phyloP scores from a whole-genome alignment of 164 flowering plant genomes.

The Nelumbo lutea region DNA sequence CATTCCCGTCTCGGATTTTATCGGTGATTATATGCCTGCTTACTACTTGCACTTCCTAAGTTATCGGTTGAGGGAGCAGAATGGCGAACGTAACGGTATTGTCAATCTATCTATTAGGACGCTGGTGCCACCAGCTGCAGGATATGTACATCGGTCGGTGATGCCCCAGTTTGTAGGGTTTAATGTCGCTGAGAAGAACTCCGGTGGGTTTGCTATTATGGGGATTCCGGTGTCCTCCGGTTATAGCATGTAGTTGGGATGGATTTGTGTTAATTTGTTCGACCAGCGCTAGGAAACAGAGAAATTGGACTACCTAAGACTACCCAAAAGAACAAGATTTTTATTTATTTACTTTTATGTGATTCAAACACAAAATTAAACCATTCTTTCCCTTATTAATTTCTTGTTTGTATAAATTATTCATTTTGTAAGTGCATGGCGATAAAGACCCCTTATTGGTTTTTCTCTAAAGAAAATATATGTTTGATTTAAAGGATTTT shows the following conservation, averaged over 20 bases:
- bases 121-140: not conserved
- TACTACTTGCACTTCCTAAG: conserved; percentile 47
- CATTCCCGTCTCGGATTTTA: conserved; percentile 50
- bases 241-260: not conserved
- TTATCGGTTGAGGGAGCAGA: conserved; percentile 41
- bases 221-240: conserved; percentile 10
- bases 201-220: conserved; percentile 1
- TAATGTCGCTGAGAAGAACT: not conserved
- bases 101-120: conserved; percentile 46
- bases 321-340: no score
- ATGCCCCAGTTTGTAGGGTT: not conserved
- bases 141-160: not conserved
- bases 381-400: no score
- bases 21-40: conserved; percentile 35
- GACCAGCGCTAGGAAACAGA: not conserved
- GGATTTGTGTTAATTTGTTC: not conserved
- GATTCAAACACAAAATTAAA: no score
- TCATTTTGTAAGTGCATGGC: no score
- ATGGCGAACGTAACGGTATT: conserved; percentile 47
- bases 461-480: no score
- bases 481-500: no score
- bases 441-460: no score
- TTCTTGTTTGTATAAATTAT: no score
- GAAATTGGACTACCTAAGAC: no score
- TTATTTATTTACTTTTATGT: no score